Percentiles rank a stretch among this genome's conserved stretches.
Conservation (phyloP, 306 rosid species). For the Cyclanthera cordifolia region DNA sequence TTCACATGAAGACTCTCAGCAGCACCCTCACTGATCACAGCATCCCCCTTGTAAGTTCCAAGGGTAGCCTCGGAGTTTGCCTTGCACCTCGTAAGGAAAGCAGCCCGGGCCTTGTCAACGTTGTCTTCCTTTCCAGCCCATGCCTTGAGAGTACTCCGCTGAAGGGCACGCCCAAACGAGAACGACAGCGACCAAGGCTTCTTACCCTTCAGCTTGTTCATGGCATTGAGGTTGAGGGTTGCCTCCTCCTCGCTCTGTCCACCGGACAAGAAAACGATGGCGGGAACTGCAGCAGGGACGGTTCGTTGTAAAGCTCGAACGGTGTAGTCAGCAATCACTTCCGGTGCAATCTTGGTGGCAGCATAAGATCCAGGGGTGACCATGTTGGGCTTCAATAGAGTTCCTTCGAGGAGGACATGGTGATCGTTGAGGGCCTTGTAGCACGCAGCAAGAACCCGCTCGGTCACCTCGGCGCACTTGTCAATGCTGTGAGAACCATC, state of each 20-base stretch:
- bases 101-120: conserved; percentile 47
- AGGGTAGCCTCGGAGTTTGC: conserved; percentile 74
- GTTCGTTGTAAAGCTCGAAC: conserved; percentile 58
- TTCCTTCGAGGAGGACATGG: conserved; percentile 67
- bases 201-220: conserved; percentile 64
- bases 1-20: conserved; percentile 66
- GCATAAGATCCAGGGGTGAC: conserved; percentile 76
- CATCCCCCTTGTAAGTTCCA: conserved; percentile 62
- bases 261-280: conserved; percentile 67
- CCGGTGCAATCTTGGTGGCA: conserved; percentile 35
- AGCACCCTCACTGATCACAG: conserved; percentile 51
- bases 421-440: conserved; percentile 76
- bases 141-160: conserved; percentile 77
- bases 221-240: conserved; percentile 57
- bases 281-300: conserved; percentile 64
- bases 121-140: conserved; percentile 63
- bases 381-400: conserved; percentile 85
- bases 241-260: conserved; percentile 96
- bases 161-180: conserved; percentile 80
- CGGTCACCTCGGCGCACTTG: conserved; percentile 67
- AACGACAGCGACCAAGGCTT: conserved; percentile 78
- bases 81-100: conserved; percentile 63
- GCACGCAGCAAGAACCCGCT: conserved; percentile 63
- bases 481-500: conserved; percentile 62
- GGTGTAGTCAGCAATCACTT: conserved; percentile 59